Conservation (phyloP, 176 grass and related monocot genomes). For the Lolium rigidum region DNA sequence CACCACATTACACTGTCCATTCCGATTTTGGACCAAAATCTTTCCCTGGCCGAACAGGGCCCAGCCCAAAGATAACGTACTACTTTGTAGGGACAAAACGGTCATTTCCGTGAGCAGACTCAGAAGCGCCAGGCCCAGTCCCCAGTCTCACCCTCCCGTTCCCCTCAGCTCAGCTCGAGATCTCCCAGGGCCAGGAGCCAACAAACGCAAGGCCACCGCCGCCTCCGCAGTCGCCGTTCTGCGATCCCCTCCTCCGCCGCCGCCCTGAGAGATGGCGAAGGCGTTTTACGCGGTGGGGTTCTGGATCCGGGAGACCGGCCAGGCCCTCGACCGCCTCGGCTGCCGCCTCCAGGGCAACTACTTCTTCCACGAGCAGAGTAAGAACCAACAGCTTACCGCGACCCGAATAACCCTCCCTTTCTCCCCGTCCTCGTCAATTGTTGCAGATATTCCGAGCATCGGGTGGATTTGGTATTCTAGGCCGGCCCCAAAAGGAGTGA, state of each 20-base stretch:
- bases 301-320: slow-evolving; percentile 98
- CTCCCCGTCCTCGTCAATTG: not conserved
- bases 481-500: not conserved
- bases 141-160: not conserved
- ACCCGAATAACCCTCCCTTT: not conserved
- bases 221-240: slow-evolving; percentile 4
- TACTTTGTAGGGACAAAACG: slow-evolving; percentile 19
- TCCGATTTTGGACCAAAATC: too few species aligned
- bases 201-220: slow-evolving; percentile 23
- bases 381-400: not conserved
- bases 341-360: slow-evolving; percentile 97
- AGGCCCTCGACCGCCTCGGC: slow-evolving; percentile 91
- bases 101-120: not conserved
- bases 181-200: slow-evolving; percentile 51
- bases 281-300: slow-evolving; percentile 94
- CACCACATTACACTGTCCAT: too few species aligned
- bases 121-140: slow-evolving; percentile 28
- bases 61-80: not conserved
- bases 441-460: not conserved
- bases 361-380: slow-evolving; percentile 94
- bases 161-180: slow-evolving; percentile 25
- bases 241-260: not conserved
- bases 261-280: slow-evolving; percentile 62
- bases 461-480: not conserved
- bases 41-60: not conserved